Conservation (phyloP, 306 rosid genomes). For the Crataegus laevigata region DNA sequence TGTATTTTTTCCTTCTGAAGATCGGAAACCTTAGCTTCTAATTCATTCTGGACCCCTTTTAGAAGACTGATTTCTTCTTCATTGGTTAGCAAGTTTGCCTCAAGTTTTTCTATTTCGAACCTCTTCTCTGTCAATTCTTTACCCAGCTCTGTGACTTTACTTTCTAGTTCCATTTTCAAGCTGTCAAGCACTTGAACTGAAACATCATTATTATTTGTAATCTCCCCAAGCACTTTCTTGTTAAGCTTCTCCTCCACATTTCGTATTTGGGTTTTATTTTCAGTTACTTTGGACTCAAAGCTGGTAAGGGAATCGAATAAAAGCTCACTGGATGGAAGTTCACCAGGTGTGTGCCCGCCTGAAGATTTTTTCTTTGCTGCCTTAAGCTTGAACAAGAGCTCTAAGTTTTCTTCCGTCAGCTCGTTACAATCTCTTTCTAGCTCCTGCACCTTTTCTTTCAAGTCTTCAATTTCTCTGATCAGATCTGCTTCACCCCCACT, state of each 20-base stretch:
- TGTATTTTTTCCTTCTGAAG: conserved; percentile 29
- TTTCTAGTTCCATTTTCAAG: conserved; percentile 22
- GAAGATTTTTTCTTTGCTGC: conserved; percentile 43
- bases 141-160: conserved; percentile 21
- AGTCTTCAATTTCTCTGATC: conserved; percentile 45
- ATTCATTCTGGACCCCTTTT: conserved; percentile 14
- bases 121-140: conserved; percentile 24
- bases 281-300: conserved; percentile 43
- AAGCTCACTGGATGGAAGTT: conserved; percentile 26
- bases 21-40: conserved; percentile 25
- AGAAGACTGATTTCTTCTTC: conserved; percentile 30
- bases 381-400: conserved; percentile 78
- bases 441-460: conserved; percentile 76
- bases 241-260: conserved; percentile 26
- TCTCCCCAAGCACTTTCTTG: conserved; percentile 24
- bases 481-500: conserved; percentile 41
- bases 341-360: conserved; percentile 23
- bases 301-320: conserved; percentile 29
- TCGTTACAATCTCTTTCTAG: conserved; percentile 90
- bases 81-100: conserved; percentile 15
- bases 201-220: conserved; percentile 2
- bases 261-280: conserved; percentile 26
- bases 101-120: conserved; percentile 20
- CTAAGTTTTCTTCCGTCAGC: conserved; percentile 90
- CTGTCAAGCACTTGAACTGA: conserved; percentile 20